Conservation (phyloP, 2,329 filamentous ascomycete genomes). For the Huntiella abstrusa region DNA sequence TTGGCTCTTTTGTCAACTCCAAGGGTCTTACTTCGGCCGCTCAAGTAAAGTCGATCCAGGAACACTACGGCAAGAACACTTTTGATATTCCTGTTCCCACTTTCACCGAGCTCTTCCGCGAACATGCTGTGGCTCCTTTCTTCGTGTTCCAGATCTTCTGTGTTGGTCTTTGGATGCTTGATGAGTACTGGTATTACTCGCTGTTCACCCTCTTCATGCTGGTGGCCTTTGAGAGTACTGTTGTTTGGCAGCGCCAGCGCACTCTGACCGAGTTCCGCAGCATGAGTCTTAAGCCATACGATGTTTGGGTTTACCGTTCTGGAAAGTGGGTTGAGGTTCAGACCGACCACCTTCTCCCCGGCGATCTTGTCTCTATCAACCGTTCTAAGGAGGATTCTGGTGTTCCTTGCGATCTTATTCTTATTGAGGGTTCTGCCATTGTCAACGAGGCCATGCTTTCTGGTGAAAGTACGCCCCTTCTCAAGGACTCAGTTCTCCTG, state of each 20-base stretch:
- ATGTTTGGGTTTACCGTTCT: slow-evolving; percentile 75
- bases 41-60: slow-evolving; percentile 63
- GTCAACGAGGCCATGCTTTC: slow-evolving; percentile 99
- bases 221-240: slow-evolving; percentile 90
- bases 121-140: slow-evolving; percentile 95
- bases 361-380: slow-evolving; percentile 79
- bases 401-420: slow-evolving; percentile 89
- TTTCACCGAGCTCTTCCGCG: slow-evolving; percentile 89
- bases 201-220: slow-evolving; percentile 98
- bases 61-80: slow-evolving; percentile 89
- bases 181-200: slow-evolving; percentile 99
- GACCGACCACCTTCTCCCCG: slow-evolving; percentile 82
- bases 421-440: slow-evolving; percentile 88
- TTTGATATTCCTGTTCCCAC: slow-evolving; percentile 97
- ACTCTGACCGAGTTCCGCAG: slow-evolving; percentile 92
- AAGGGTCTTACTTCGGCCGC: slow-evolving; percentile 53
- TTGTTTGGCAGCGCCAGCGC: slow-evolving; percentile 95
- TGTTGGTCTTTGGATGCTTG: slow-evolving; percentile 92
- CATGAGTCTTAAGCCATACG: slow-evolving; percentile 98
- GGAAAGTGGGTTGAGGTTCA: slow-evolving; percentile 75
- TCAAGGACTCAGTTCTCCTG: slow-evolving; percentile 90
- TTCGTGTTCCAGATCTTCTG: slow-evolving; percentile 99
- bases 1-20: slow-evolving; percentile 62
- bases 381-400: slow-evolving; percentile 94
- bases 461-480: slow-evolving; percentile 85